A percentile compares a stretch with the other conserved stretches of the same genome.
These are phyloP conservation scores for Dictyophora rubrovolvata DNA, from an alignment of 768 basidiomycete genomes.

Conservation along the genomic window DNA sequence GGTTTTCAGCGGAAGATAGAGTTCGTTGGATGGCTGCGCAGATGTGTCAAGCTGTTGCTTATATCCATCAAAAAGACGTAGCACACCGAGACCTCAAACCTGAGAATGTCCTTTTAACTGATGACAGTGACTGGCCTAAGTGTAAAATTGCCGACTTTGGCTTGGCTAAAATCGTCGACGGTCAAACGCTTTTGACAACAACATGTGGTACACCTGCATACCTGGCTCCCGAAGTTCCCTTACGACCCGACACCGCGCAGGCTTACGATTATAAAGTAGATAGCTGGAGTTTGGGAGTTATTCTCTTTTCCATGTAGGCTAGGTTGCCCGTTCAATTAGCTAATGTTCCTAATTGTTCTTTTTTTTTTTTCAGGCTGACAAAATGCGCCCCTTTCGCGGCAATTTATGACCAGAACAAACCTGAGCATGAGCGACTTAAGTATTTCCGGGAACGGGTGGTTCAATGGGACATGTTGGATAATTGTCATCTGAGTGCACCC, in stretches of 20 bases:
- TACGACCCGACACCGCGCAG: constrained; percentile 38
- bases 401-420: constrained; percentile 14
- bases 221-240: constrained; percentile 86
- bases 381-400: constrained; percentile 76
- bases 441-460: constrained; percentile 34
- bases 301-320: constrained; percentile 80
- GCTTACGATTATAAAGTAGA: constrained; percentile 90
- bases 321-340: background rate
- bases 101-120: constrained; percentile 79
- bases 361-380: constrained; percentile 45
- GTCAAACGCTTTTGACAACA: constrained; percentile 70
- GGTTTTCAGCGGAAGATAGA: constrained; percentile 52
- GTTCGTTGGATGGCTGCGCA: constrained; percentile 62
- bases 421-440: constrained; percentile 50
- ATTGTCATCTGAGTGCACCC: constrained; percentile 28
- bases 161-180: constrained; percentile 84
- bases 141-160: constrained; percentile 96
- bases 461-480: constrained; percentile 46
- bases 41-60: constrained; percentile 30
- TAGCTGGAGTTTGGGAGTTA: constrained; percentile 94
- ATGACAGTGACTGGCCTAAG: constrained; percentile 34
- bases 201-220: constrained; percentile 97
- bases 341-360: constrained; percentile 4
- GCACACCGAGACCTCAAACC: constrained; percentile 94
- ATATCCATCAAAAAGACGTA: constrained; percentile 66